Base-by-base conservation (phyloP, 495 filamentous ascomycete species). In the Talaromyces adpressus region DNA sequence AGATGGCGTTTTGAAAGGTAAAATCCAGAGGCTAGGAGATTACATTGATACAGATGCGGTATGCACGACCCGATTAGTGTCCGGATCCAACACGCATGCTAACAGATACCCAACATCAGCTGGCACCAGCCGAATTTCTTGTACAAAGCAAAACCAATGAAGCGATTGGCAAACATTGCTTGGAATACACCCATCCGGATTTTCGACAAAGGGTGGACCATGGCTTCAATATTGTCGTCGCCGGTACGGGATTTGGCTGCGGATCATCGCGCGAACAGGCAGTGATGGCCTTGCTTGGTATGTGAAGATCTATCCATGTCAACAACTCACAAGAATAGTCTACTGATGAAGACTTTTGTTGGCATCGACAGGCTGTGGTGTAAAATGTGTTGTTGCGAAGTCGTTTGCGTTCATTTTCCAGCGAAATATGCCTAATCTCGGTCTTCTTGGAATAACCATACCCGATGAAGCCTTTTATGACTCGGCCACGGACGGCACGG, bases 201-300 rank as follows among this genome's bases (percentile, higher is more conserved):
- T 81, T 81, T 63, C 72, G 76, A 0, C 47, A 71, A 29, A 66
- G 60, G 9, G 77, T 66, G 18, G 64, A 64, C 39, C 45, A 72
- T 22, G 77, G 75, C 0, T 69, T 68, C 59, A 72, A 73, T 53
- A 69, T 81, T 20, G 69, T 79, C 4, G 74, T 81, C 2, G 77
- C 77, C 7, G 77, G 73, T 0, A 71, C 75, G 56, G 77, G 65
- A 0, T 81, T 81, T 62, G 77, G 77, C 1, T 73, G 72, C 61
- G 79, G 79, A 4, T 78, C 73, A 11, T 79, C 77, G 0, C 73
- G 77, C 2, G 73, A 79, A 63, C 65, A 77, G 23, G 78, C 79
- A 1, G 73, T 77, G 1, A 69, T 65, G 62, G 77, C 77, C 8
- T 67, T 78, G 18, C 63, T 73, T 7, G 73, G 72, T 61, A 62